Evolutionary conservation across 139 green algal species (phyloP), one percentile per base, ranked within the genome.

Genomic region (Nannochloris sp.): DNA sequence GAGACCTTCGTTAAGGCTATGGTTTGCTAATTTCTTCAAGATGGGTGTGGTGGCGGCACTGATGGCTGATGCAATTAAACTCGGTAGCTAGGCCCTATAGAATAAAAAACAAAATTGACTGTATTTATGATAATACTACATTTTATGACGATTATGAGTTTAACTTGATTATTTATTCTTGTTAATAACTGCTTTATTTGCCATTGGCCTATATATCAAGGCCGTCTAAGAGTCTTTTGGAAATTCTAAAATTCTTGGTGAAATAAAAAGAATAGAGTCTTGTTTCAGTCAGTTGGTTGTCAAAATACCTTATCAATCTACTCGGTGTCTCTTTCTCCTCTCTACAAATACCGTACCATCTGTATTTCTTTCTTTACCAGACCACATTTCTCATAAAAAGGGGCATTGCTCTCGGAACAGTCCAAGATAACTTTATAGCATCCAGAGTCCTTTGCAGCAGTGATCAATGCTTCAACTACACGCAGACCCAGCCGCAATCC

Each of bases 371-470:
- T 98, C 10, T 54, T 47, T 1, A 5, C 68, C 4, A 96, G 80
- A 3, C 92, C 92, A 51, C 81, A 92, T 65, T 96, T 97, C 19
- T 87, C 82, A 57, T 98, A 98, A 68, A 97, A 98, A 0, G 65
- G 6, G 9, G 79, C 74, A 48, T 97, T 97, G 29, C 71, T 53
- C 60, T 97, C 88, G n/a, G 68, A 72, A 74, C 92, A 98, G 71
- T 97, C 91, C 62, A 97, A 74, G 45, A 97, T 97, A 1, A 94
- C 77, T 70, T 98, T 97, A 77, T 97, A 97, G 78, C 91, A 97
- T 10, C 86, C 86, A 8, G 47, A 12, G 30, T 58, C 14, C 44
- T 81, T 63, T 31, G 45, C 56, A 12, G 70, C 60, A 0, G 73
- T 47, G n/a, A 83, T 48, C 44, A 93, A 68, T 12, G 74, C 78